phyloP scores from a whole-genome alignment of 2,329 filamentous ascomycete genomes.

The Xylaria arbuscula region DNA sequence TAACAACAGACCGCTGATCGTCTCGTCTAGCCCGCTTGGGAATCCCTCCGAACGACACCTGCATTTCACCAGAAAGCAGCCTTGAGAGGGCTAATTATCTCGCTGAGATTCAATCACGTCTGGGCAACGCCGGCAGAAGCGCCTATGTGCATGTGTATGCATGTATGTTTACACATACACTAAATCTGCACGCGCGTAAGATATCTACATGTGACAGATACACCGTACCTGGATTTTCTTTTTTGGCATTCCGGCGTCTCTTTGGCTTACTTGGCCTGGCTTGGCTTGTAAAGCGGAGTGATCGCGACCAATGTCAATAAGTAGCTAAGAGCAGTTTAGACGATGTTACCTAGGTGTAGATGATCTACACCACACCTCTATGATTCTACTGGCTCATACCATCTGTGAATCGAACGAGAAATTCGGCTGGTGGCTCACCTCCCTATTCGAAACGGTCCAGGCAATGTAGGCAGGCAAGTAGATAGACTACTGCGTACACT shows the following conservation, averaged over 20 bases:
- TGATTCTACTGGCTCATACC: constrained; percentile 2
- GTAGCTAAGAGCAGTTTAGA: constrained; percentile 1
- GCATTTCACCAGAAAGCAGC: constrained; percentile 22
- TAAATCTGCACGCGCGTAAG: neutral
- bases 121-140: neutral
- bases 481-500: neutral
- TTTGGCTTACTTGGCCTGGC: neutral
- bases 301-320: neutral
- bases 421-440: neutral
- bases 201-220: neutral
- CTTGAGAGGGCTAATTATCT: constrained; percentile 34
- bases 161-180: neutral
- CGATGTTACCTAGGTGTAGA: constrained; percentile 11
- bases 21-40: constrained; percentile 34
- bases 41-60: constrained; percentile 29
- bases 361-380: constrained; percentile 4
- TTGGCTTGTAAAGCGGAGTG: constrained; percentile 14
- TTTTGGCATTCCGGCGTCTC: neutral
- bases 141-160: neutral
- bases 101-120: neutral
- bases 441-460: constrained; percentile 15
- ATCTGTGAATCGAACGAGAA: neutral
- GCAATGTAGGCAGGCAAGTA: neutral
- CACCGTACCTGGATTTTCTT: neutral
- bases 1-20: constrained; percentile 38